Percentiles rank a stretch among this genome's conserved stretches.
Evolutionary conservation across 208 protist species (phyloP).

Genomic region (Entamoeba invadens): DNA sequence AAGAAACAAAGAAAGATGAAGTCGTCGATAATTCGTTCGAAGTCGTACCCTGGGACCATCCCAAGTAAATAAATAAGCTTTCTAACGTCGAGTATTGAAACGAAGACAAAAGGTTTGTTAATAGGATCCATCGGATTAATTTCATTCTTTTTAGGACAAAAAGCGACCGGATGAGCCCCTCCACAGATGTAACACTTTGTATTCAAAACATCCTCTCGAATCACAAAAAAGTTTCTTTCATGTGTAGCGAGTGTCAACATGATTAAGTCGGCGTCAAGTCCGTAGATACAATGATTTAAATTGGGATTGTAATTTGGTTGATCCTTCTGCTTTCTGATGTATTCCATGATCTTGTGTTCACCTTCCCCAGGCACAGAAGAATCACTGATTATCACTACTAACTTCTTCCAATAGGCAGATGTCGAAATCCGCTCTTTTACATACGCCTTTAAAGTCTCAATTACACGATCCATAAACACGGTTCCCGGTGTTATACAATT

Average conservation of each 20-base stretch:
- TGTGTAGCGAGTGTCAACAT: constrained; percentile 55
- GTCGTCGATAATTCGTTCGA: constrained; percentile 20
- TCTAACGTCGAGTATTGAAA: constrained; percentile 8
- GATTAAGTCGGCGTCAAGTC: constrained; percentile 59
- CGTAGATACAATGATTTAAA: constrained; percentile 77
- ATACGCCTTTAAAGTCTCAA: background rate
- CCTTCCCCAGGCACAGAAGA: constrained; percentile 19
- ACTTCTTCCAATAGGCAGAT: constrained; percentile 4
- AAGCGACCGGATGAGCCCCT: background rate
- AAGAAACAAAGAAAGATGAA: constrained; percentile 23
- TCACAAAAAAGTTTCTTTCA: constrained; percentile 56
- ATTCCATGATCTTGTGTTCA: constrained; percentile 32
- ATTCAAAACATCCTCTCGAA: too few species aligned
- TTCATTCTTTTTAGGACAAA: background rate
- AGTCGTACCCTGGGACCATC: background rate
- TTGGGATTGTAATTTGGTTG: constrained; percentile 68
- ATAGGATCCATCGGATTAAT: background rate
- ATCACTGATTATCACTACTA: background rate
- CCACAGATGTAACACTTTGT: background rate
- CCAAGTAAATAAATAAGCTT: constrained; percentile 14
- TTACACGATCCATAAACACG: constrained; percentile 14
- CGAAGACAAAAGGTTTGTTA: background rate
- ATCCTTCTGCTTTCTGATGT: constrained; percentile 12
- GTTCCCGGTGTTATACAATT: constrained; percentile 33
- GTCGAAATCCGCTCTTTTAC: background rate